Evolutionary conservation across 192 early-diverging fungal genomes (phyloP), one percentile per base, ranked within the genome.

Genomic region (Allomyces javanicus): DNA sequence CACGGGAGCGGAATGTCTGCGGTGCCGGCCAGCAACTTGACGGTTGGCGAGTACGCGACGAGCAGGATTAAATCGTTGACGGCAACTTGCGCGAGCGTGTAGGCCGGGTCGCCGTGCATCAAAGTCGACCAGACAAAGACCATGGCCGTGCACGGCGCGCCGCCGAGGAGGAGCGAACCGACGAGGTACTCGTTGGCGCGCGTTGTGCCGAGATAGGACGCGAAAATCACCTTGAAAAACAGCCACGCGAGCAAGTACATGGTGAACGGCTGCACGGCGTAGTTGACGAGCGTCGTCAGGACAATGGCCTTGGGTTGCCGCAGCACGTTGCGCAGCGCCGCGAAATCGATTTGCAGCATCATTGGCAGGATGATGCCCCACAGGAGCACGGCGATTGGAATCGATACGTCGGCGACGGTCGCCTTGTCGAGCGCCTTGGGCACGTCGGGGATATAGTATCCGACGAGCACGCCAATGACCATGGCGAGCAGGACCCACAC

Each of bases 351-450:
- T 66, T 76, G 76, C 65, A 82, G 85, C 12, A 89, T 74, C 11
- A 89, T 84, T 7, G 87, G 87, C 64, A 86, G 86, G 80, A 89
- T 85, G 86, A 89, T 89, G 10, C 75, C 33, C 6, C 87, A 71
- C 55, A 89, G 64, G 0, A 86, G 85, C 61, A 88, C 64, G 10
- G 80, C 83, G 61, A 88, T 83, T 1, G 87, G 85, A 6, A 86
- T 64, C 40, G 87, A 89, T 3, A 89, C 85, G 61, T 76, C 77
- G 58, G 70, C 86, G 67, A 89, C 75, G 26, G 78, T 69, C 10
- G 79, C 77, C 4, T 76, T 74, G 62, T 78, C 73, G 67, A 89
- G 73, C 11, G 75, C 73, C 7, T 67, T 21, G 25, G 76, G 75
- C 10, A 83, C 81, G 33, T 61, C 50, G 24, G 82, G 80, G 21